A percentile compares a stretch with the other conserved stretches of the same genome.
Evolutionary conservation across 257 asterid species (phyloP).

Genomic region (Anisodus acutangulus): DNA sequence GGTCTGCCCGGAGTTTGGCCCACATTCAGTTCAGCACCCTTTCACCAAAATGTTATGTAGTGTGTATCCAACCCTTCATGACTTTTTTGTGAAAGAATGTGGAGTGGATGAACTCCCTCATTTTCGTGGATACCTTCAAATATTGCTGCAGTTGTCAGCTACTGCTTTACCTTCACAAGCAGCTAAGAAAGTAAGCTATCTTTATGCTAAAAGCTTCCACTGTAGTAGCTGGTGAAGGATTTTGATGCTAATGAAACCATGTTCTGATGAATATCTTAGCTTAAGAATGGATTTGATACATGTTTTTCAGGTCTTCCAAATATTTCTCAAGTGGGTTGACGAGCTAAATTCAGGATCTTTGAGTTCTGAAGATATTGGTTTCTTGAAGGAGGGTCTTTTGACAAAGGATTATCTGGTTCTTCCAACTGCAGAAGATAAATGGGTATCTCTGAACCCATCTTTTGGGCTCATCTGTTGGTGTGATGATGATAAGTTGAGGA

Average conservation of each 20-base stretch:
- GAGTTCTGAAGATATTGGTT: constrained; percentile 64
- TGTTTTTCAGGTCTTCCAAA: constrained; percentile 62
- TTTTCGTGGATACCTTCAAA: constrained; percentile 70
- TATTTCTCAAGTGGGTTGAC: constrained; percentile 71
- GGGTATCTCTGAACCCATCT: constrained; percentile 88
- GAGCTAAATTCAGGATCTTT: constrained; percentile 67
- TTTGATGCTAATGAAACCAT: constrained; percentile 7
- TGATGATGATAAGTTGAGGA: constrained; percentile 63
- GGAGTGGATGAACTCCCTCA: constrained; percentile 75
- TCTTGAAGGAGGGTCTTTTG: constrained; percentile 60
- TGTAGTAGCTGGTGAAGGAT: not conserved
- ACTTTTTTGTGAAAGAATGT: constrained; percentile 83
- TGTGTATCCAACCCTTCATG: constrained; percentile 74
- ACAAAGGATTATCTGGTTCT: constrained; percentile 67
- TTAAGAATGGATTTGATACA: not conserved
- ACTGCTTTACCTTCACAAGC: constrained; percentile 70
- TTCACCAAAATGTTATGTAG: constrained; percentile 51
- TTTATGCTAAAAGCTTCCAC: constrained; percentile 11
- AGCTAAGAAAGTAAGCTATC: constrained; percentile 65
- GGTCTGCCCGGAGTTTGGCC: constrained; percentile 38
- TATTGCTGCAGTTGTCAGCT: constrained; percentile 67
- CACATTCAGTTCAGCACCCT: constrained; percentile 40
- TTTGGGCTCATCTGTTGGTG: constrained; percentile 88
- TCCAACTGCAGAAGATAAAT: constrained; percentile 83
- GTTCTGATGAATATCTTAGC: constrained; percentile 12